Conservation (phyloP, 75 land plant genomes). For the Pinus taeda region DNA sequence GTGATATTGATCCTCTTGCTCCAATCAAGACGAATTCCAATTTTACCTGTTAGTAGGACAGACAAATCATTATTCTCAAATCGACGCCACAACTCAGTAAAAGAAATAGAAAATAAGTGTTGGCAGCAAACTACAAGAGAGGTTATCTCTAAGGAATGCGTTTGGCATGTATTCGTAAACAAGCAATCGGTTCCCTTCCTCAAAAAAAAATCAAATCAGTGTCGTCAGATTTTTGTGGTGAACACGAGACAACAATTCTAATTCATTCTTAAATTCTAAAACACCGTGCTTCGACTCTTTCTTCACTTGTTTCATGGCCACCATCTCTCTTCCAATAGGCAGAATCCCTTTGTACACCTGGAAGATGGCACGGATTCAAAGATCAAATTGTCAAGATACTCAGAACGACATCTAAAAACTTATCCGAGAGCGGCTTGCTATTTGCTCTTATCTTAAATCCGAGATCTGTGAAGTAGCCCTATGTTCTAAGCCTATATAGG, state of each 20-base stretch:
- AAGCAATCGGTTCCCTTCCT: constrained; percentile 74
- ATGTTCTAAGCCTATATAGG: too few relatives aligned
- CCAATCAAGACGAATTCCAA: constrained; percentile 60
- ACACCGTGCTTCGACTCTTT: constrained; percentile 82
- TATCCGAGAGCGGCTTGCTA: too few relatives aligned
- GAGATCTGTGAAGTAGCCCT: too few relatives aligned
- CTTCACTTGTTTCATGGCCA: constrained; percentile 86
- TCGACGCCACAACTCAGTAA: background rate
- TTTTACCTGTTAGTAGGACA: constrained; percentile 34
- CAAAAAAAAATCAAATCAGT: constrained; percentile 79
- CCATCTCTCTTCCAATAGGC: constrained; percentile 35
- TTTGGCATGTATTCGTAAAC: constrained; percentile 79
- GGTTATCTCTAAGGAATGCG: constrained; percentile 61
- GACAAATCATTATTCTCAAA: background rate
- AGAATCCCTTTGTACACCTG: constrained; percentile 72
- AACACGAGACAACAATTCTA: constrained; percentile 83
- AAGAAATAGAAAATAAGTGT: too few relatives aligned
- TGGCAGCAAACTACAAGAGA: background rate
- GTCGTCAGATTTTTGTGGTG: constrained; percentile 84
- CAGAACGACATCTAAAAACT: too few relatives aligned
- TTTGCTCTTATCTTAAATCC: too few relatives aligned
- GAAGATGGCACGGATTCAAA: background rate
- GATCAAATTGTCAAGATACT: background rate
- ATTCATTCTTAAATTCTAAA: constrained; percentile 82
- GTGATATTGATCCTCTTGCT: constrained; percentile 50